These are phyloP conservation scores for Rhododendron mucronatum DNA, from an alignment of 148 eudicot genomes.

Conservation along the genomic window DNA sequence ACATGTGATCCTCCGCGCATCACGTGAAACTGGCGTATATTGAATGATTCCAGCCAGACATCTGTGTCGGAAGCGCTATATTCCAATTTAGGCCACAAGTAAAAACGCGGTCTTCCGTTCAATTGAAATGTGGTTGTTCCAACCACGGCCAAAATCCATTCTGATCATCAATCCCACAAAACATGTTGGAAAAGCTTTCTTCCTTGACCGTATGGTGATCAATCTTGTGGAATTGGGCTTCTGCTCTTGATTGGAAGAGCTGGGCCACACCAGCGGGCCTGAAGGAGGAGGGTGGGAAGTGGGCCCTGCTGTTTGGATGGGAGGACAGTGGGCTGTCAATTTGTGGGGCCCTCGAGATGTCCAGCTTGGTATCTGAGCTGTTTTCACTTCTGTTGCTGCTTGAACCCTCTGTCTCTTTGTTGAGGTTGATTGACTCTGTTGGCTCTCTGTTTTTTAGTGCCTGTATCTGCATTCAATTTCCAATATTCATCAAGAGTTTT, in stretches of 20 bases:
- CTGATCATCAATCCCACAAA: conserved; percentile 79
- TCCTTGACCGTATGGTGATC: conserved; percentile 57
- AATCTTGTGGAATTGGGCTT: conserved; percentile 21
- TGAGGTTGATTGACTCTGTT: conserved; percentile 83
- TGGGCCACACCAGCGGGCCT: conserved; percentile 46
- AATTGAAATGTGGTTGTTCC: conserved; percentile 79
- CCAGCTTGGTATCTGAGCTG: conserved; percentile 76
- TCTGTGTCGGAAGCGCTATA: not conserved
- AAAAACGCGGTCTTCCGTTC: not conserved
- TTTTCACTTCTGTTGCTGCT: conserved; percentile 85
- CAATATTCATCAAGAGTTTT: not conserved
- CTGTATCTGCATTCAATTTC: conserved; percentile 47
- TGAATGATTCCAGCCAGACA: not conserved
- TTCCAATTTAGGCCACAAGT: not conserved
- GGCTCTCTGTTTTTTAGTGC: conserved; percentile 71
- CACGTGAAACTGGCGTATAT: not conserved
- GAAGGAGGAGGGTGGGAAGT: conserved; percentile 59
- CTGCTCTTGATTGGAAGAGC: conserved; percentile 48
- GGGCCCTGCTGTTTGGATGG: conserved; percentile 34
- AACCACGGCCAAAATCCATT: conserved; percentile 89
- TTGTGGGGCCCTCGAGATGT: conserved; percentile 59
- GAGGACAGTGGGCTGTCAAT: conserved; percentile 51
- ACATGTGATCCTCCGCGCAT: not conserved
- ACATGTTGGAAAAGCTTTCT: conserved; percentile 74
- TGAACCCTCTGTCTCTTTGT: conserved; percentile 95